phyloP scores from a whole-genome alignment of 768 basidiomycete species.

The Leucocoprinus birnbaumii region DNA sequence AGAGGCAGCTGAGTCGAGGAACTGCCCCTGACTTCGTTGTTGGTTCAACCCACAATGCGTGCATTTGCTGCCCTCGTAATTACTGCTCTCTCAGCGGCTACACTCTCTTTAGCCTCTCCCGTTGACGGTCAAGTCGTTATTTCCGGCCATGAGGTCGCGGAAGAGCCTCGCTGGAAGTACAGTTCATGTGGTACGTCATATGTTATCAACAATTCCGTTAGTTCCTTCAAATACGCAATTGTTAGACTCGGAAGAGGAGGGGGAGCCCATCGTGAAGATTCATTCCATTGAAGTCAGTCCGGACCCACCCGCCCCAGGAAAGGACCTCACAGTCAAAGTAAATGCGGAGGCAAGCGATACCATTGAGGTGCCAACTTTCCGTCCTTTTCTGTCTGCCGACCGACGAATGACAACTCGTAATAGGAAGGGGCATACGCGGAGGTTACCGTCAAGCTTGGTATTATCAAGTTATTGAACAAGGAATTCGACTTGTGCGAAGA shows the following conservation, averaged over 20 bases:
- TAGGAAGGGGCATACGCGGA: slow-evolving; percentile 92
- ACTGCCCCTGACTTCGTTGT: background rate
- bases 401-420: background rate
- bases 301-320: slow-evolving; percentile 86
- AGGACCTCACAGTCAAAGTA: slow-evolving; percentile 85
- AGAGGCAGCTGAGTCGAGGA: background rate
- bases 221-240: slow-evolving; percentile 11
- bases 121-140: slow-evolving; percentile 17
- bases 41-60: slow-evolving; percentile 13
- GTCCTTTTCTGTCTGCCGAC: background rate
- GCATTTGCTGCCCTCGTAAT: slow-evolving; percentile 1
- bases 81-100: slow-evolving; percentile 11
- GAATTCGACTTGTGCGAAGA: slow-evolving; percentile 89
- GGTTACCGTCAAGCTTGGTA: slow-evolving; percentile 89
- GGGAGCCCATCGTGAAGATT: slow-evolving; percentile 52
- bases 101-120: slow-evolving; percentile 18
- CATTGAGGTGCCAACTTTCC: slow-evolving; percentile 57
- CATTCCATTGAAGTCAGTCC: slow-evolving; percentile 73
- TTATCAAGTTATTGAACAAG: slow-evolving; percentile 85
- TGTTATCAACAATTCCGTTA: background rate
- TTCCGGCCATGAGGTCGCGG: slow-evolving; percentile 9
- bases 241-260: slow-evolving; percentile 33
- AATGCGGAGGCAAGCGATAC: slow-evolving; percentile 51
- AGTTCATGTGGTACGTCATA: slow-evolving; percentile 65
- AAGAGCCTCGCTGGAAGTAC: slow-evolving; percentile 54